Evolutionary conservation across 805 yeast genomes (phyloP), one percentile per base, ranked within the genome.

Genomic region (Yamadazyma paraphyllophila): DNA sequence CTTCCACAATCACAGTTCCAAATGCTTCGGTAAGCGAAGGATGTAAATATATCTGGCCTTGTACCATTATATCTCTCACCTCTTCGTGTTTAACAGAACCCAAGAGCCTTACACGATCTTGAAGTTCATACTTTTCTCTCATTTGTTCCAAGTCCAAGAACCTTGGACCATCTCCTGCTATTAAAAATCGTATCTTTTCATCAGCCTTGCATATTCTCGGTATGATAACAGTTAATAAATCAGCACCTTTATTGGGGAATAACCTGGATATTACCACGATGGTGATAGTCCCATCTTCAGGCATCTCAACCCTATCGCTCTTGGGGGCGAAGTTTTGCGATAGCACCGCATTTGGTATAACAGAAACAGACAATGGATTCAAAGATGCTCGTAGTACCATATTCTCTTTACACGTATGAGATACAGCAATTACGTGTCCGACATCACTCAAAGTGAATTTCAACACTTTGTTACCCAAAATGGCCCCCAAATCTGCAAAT

Each of bases 131-230:
- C 49, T 81, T 78, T 62, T 94, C 99, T 41, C 96, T 76, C 91
- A 91, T 91, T 62, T 94, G 99, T 62, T 91, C 97, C 44, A 94
- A 71, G 57, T 94, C 98, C 8, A 94, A 80, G 55, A 86, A 90
- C 57, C 88, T 88, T 1, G 99, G 99, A 0, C 99, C 99, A 64
- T 89, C 95, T 10, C 99, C 99, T 2, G 97, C 99, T 38, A 94
- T 81, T 2, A 92, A 63, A 53, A 94, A 91, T 42, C 81, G 79
- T 1, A 91, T 91, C 13, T 80, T 76, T 0, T 78, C 74, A 44
- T 82, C 77, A 12, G 67, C 62, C 6, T 69, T 58, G 60, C 99
- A 94, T 3, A 94, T 82, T 34, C 82, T 69, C 0, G 99, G 99
- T 16, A 94, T 85, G 11, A 89, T 77, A 0, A 88, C 94, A 2